These are phyloP conservation scores for Crithidia thermophila DNA, from an alignment of 208 protist genomes.

Conservation along the genomic window DNA sequence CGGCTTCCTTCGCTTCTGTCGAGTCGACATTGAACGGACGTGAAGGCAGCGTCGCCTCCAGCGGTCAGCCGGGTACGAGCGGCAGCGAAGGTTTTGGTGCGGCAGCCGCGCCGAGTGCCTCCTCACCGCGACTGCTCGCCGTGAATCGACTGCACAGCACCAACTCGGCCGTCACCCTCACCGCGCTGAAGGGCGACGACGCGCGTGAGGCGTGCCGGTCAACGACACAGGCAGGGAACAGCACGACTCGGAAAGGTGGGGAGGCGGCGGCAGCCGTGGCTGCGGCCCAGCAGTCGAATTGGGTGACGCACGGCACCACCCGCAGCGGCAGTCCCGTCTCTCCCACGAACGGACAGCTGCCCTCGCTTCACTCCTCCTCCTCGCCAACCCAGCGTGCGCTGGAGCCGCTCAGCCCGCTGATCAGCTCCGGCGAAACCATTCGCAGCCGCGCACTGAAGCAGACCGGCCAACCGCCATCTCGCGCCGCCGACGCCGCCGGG, in stretches of 20 bases:
- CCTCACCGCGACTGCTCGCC: too few species aligned
- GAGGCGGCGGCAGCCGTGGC: neutral
- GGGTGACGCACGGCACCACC: neutral
- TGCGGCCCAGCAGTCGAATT: neutral
- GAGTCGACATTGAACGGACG: neutral
- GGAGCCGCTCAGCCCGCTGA: neutral
- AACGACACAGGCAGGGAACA: too few species aligned
- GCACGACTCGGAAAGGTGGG: neutral
- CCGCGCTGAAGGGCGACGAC: too few species aligned
- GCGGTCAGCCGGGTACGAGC: neutral
- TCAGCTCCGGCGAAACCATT: neutral
- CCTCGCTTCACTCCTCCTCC: neutral
- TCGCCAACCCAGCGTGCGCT: neutral
- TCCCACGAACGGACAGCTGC: neutral
- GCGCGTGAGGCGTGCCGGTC: too few species aligned
- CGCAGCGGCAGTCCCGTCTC: neutral
- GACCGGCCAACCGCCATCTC: neutral
- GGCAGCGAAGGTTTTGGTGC: neutral
- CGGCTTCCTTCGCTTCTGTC: conserved; percentile 1
- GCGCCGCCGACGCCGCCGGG: neutral
- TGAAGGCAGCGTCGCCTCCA: conserved; percentile 9
- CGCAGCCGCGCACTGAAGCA: neutral
- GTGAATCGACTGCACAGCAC: too few species aligned
- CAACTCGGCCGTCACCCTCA: too few species aligned
- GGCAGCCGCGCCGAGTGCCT: too few species aligned